Conservation (phyloP, 1,284 basidiomycete species). For the Trichosporon ovoides region DNA sequence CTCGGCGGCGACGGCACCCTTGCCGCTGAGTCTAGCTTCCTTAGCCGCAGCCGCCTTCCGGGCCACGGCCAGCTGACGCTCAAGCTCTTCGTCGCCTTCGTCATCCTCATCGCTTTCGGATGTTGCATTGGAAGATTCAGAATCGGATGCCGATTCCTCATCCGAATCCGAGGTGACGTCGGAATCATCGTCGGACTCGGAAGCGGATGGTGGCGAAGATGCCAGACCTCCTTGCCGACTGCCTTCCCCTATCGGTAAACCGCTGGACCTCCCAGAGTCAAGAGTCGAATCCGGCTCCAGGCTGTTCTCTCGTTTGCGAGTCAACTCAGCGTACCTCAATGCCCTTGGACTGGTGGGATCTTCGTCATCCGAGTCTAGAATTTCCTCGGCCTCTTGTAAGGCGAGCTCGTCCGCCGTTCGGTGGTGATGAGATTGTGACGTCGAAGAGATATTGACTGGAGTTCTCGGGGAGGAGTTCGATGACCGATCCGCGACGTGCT, state of each 20-base stretch:
- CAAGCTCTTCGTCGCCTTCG: conserved; percentile 55
- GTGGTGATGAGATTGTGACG: conserved; percentile 27
- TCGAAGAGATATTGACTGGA: conserved; percentile 11
- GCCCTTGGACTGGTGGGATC: conserved; percentile 11
- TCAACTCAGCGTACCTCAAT: conserved; percentile 12
- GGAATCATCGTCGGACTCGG: conserved; percentile 5
- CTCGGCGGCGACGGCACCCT: conserved; percentile 15
- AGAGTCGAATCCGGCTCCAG: no score
- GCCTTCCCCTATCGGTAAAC: no score
- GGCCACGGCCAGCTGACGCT: conserved; percentile 57
- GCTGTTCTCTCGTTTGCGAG: conserved; percentile 6
- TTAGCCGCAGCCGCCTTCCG: conserved; percentile 4
- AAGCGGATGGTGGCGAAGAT: conserved; percentile 3
- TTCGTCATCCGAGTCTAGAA: conserved; percentile 18
- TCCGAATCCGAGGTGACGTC: conserved; percentile 5
- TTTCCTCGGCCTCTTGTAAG: conserved; percentile 27
- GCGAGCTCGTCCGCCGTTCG: conserved; percentile 34
- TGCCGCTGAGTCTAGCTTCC: not conserved
- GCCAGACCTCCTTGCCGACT: no score
- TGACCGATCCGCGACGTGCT: conserved; percentile 7
- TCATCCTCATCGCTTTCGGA: conserved; percentile 12
- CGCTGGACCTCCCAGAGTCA: no score
- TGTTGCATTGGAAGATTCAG: not conserved
- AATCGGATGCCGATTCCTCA: not conserved
- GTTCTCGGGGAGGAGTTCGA: not conserved